phyloP scores from a whole-genome alignment of 2,329 filamentous ascomycete species.

The Colletotrichum sp. region DNA sequence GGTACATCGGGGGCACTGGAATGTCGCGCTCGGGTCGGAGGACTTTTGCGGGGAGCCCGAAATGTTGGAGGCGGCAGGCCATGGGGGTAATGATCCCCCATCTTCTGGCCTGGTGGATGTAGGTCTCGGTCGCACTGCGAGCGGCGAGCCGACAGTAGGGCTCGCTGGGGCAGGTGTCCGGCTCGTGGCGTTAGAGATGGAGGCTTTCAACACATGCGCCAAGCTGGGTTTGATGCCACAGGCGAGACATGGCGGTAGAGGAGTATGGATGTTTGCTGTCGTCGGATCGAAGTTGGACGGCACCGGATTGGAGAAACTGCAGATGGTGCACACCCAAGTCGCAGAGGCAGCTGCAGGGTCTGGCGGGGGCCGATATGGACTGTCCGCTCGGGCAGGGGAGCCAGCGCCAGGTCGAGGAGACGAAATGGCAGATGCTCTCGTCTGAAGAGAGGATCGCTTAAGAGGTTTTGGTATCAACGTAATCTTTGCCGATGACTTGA shows the following conservation, averaged over 20 bases:
- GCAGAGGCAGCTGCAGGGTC: constrained; percentile 62
- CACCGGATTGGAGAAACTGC: constrained; percentile 91
- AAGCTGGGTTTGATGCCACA: constrained; percentile 94
- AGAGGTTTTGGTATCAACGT: constrained; percentile 83
- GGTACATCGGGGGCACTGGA: constrained; percentile 86
- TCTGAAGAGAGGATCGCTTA: constrained; percentile 68
- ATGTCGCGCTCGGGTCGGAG: constrained; percentile 44
- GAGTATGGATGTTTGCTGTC: constrained; percentile 79
- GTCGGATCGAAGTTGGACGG: constrained; percentile 92
- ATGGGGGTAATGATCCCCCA: background rate
- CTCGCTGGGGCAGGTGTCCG: constrained; percentile 39
- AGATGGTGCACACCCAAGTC: constrained; percentile 96
- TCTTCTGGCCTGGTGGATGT: constrained; percentile 3
- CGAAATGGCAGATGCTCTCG: constrained; percentile 53
- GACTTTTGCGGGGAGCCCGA: constrained; percentile 18
- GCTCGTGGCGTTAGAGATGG: constrained; percentile 76
- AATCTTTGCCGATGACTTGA: constrained; percentile 94
- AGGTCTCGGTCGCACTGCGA: constrained; percentile 1
- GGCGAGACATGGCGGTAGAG: constrained; percentile 84
- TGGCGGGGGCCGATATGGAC: constrained; percentile 45
- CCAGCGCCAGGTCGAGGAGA: constrained; percentile 49
- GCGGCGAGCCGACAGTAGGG: constrained; percentile 27
- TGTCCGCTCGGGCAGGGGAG: constrained; percentile 52
- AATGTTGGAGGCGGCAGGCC: constrained; percentile 22
- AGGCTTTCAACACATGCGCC: constrained; percentile 82